A percentile compares a stretch with the other conserved stretches of the same genome.
Evolutionary conservation across 1,284 basidiomycete genomes (phyloP).

Genomic region (Malassezia yamatoensis): DNA sequence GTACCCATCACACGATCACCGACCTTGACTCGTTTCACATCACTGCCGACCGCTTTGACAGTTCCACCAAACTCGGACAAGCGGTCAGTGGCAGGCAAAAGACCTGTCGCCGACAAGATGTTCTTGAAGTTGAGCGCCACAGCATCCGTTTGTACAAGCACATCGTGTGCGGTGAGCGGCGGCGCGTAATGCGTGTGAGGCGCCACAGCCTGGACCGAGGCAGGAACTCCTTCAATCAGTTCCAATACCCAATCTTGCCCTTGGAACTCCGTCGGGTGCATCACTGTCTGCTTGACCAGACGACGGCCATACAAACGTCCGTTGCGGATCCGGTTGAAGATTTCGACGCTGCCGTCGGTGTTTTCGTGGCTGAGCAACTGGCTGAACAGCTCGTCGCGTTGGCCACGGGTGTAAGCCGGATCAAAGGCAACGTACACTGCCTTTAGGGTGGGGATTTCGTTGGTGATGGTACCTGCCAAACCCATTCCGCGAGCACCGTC

Average conservation of each 20-base stretch:
- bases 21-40: constrained; percentile 51
- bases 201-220: constrained; percentile 10
- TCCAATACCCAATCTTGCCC: constrained; percentile 32
- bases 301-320: constrained; percentile 14
- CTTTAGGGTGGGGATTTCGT: constrained; percentile 15
- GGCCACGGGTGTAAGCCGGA: constrained; percentile 6
- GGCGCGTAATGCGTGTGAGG: constrained; percentile 14
- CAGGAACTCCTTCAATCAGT: constrained; percentile 21
- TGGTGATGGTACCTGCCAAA: constrained; percentile 14
- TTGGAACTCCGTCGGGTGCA: constrained; percentile 42
- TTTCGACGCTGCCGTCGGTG: constrained; percentile 8
- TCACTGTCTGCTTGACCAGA: constrained; percentile 14
- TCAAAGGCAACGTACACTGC: constrained; percentile 10
- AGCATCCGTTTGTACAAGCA: constrained; percentile 15
- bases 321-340: constrained; percentile 13
- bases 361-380: background rate
- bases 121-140: constrained; percentile 22
- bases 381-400: constrained; percentile 14
- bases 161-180: constrained; percentile 9
- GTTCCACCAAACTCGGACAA: constrained; percentile 61
- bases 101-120: constrained; percentile 18
- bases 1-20: constrained; percentile 59
- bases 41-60: constrained; percentile 56
- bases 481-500: constrained; percentile 15
- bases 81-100: constrained; percentile 17